Percentiles rank a stretch among this genome's conserved stretches.
These are phyloP conservation scores for Puccinia triticina DNA, from an alignment of 1,284 basidiomycete species.

Conservation along the genomic window DNA sequence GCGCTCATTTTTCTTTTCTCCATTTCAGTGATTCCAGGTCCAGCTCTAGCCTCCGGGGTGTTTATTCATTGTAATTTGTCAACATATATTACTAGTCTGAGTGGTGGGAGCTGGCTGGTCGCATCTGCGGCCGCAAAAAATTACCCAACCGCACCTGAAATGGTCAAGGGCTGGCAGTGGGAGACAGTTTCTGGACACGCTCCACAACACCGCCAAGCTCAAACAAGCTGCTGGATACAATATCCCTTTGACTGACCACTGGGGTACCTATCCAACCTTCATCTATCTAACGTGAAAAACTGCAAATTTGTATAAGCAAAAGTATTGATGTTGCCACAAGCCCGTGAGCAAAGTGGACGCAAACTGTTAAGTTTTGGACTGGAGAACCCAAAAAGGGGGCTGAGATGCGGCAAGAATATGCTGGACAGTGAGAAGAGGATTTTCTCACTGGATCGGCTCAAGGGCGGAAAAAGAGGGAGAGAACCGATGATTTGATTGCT, in stretches of 20 bases:
- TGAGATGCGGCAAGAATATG: no score
- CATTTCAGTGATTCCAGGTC: conserved; percentile 22
- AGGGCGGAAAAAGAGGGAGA: no score
- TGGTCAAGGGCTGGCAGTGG: conserved; percentile 25
- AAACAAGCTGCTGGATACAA: conserved; percentile 24
- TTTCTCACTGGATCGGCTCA: no score
- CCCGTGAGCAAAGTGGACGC: not conserved
- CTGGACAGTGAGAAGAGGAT: no score
- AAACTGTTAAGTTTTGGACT: no score
- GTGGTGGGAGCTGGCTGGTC: conserved; percentile 59
- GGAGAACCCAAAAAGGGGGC: no score
- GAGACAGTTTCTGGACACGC: conserved; percentile 20
- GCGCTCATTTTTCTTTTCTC: not conserved
- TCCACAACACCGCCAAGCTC: not conserved
- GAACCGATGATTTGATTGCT: no score
- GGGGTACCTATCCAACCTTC: not conserved
- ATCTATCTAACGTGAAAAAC: no score
- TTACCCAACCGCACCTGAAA: conserved; percentile 41
- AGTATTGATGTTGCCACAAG: not conserved
- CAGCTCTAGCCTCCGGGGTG: conserved; percentile 54
- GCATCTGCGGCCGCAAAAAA: conserved; percentile 57
- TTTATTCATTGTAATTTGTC: conserved; percentile 58
- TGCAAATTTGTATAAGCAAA: no score
- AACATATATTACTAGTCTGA: conserved; percentile 58
- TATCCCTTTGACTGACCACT: conserved; percentile 27